Conservation (phyloP, 2,329 filamentous ascomycete species). For the Trichoderma atrobrunneum region DNA sequence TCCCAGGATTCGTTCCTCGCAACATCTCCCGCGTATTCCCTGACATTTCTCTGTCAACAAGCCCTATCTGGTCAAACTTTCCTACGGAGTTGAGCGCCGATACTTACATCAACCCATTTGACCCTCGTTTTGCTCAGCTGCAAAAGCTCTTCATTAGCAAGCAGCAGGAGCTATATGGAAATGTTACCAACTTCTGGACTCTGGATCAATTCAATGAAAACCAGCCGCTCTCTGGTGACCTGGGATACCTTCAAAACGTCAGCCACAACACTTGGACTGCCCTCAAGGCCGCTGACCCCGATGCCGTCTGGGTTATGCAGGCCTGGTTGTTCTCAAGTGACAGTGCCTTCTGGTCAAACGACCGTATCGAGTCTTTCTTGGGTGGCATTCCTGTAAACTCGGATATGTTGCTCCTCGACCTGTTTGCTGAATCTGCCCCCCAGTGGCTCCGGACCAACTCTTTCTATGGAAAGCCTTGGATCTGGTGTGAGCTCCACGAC, state of each 20-base stretch:
- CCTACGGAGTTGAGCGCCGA: conserved; percentile 41
- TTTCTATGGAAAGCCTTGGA: conserved; percentile 52
- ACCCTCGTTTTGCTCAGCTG: conserved; percentile 41
- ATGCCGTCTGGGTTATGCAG: conserved; percentile 52
- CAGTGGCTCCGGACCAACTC: conserved; percentile 50
- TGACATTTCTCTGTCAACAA: conserved; percentile 43
- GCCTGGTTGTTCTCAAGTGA: conserved; percentile 49
- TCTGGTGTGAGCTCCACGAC: conserved; percentile 52
- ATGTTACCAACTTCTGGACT: conserved; percentile 47
- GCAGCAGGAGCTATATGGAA: conserved; percentile 45
- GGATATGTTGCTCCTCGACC: conserved; percentile 51
- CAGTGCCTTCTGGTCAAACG: conserved; percentile 42
- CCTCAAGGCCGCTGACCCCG: conserved; percentile 46
- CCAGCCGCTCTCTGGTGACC: conserved; percentile 44
- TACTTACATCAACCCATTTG: conserved; percentile 47
- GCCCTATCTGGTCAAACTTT: conserved; percentile 44
- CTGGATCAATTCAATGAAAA: conserved; percentile 55
- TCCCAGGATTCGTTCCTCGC: conserved; percentile 48
- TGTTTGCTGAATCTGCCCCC: conserved; percentile 48
- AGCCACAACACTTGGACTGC: conserved; percentile 41
- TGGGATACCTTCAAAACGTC: conserved; percentile 42
- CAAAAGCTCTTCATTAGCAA: conserved; percentile 46
- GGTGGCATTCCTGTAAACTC: conserved; percentile 41
- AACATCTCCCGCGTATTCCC: conserved; percentile 40
- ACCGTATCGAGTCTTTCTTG: conserved; percentile 48